Evolutionary conservation across 2,329 filamentous ascomycete species (phyloP).

Genomic region (Triangularia setosa): DNA sequence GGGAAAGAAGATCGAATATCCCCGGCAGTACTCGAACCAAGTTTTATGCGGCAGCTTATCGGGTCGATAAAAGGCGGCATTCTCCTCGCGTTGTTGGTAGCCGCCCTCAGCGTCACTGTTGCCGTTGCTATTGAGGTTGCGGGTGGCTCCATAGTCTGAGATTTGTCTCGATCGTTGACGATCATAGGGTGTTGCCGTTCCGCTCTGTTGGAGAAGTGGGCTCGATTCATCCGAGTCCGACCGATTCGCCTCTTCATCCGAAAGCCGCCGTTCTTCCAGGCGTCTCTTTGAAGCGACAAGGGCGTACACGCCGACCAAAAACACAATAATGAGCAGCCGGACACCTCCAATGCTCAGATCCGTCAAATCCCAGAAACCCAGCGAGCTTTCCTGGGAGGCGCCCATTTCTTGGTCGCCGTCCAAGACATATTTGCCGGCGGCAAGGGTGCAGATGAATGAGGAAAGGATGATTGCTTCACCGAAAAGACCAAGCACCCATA

Average conservation of each 20-base stretch:
- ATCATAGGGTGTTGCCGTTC: constrained; percentile 30
- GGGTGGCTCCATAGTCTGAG: constrained; percentile 25
- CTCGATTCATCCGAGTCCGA: constrained; percentile 53
- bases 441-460: constrained; percentile 66
- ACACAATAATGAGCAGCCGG: constrained; percentile 58
- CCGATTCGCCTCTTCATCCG: constrained; percentile 39
- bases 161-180: constrained; percentile 21
- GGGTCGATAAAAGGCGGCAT: constrained; percentile 82
- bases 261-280: constrained; percentile 38
- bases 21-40: constrained; percentile 94
- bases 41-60: constrained; percentile 80
- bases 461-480: constrained; percentile 71
- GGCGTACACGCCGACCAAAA: constrained; percentile 53
- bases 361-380: constrained; percentile 54
- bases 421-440: constrained; percentile 39
- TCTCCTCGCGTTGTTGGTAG: constrained; percentile 49
- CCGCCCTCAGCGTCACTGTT: constrained; percentile 42
- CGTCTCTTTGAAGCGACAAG: constrained; percentile 41
- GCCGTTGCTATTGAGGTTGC: constrained; percentile 29
- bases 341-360: constrained; percentile 64
- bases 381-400: constrained; percentile 18
- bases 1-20: constrained; percentile 91
- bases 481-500: constrained; percentile 71
- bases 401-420: constrained; percentile 7
- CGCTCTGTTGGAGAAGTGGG: constrained; percentile 54